These are phyloP conservation scores for Wallacemonas collosoma DNA, from an alignment of 208 protist species.

Conservation along the genomic window DNA sequence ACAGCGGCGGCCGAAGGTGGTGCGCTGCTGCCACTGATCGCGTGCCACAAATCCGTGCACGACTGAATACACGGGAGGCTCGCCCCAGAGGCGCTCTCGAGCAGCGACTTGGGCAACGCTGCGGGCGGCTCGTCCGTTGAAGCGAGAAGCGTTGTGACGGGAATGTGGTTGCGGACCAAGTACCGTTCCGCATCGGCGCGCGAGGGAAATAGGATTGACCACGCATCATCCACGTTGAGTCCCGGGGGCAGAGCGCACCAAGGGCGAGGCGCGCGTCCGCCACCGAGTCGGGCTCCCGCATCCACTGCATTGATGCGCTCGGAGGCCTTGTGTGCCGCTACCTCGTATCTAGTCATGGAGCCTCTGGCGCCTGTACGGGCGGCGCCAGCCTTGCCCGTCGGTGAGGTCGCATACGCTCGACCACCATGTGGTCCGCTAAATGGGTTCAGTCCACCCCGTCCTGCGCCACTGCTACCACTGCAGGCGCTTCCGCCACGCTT, in stretches of 20 bases:
- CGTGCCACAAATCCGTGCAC: not conserved
- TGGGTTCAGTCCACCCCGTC: too few species aligned
- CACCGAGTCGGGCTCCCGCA: not conserved
- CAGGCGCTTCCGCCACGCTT: not conserved
- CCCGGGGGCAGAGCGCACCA: not conserved
- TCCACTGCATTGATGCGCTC: too few species aligned
- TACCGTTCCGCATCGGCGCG: not conserved
- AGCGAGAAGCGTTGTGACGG: not conserved
- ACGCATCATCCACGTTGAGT: not conserved
- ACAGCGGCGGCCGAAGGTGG: too few species aligned
- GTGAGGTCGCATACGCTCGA: not conserved
- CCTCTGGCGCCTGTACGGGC: too few species aligned
- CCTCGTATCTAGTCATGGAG: too few species aligned
- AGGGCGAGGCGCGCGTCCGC: not conserved
- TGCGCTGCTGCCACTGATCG: not conserved
- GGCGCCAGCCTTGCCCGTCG: too few species aligned
- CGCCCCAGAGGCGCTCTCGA: not conserved
- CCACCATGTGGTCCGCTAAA: too few species aligned
- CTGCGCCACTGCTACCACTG: not conserved
- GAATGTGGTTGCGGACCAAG: not conserved
- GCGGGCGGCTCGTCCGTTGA: too few species aligned
- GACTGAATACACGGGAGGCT: not conserved
- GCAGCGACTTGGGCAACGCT: not conserved
- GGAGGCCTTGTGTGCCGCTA: too few species aligned
- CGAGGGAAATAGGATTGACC: constrained; percentile 2